Percentiles rank a stretch among this genome's conserved stretches.
Conservation (phyloP, 768 basidiomycete genomes). For the Rhizopogon vinicolor region DNA sequence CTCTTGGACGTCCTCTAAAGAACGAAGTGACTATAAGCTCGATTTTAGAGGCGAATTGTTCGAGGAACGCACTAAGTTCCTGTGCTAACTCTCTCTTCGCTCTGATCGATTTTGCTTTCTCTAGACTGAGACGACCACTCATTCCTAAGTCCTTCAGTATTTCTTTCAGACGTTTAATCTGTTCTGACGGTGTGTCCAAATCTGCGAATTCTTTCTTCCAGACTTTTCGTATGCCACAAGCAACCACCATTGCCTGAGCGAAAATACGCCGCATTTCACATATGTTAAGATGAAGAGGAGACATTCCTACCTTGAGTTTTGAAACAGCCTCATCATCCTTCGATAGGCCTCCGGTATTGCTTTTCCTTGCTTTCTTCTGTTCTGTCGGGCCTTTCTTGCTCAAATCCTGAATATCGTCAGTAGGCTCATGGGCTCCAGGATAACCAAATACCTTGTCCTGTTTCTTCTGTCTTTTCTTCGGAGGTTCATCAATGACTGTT, state of each 20-base stretch:
- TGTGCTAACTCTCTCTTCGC: conserved; percentile 70
- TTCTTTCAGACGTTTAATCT: conserved; percentile 60
- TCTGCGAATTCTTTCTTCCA: conserved; percentile 74
- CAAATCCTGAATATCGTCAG: conserved; percentile 12
- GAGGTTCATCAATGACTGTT: conserved; percentile 52
- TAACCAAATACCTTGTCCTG: conserved; percentile 29
- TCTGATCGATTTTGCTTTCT: conserved; percentile 75
- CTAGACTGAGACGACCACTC: conserved; percentile 70
- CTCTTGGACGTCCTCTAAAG: conserved; percentile 67
- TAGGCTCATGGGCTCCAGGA: background rate
- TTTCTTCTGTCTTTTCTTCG: conserved; percentile 41
- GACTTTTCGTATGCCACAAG: conserved; percentile 73
- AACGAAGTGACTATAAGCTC: background rate
- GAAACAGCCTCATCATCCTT: conserved; percentile 76
- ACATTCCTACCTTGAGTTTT: conserved; percentile 55
- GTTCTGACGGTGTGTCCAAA: conserved; percentile 49
- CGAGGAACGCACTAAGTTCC: conserved; percentile 59
- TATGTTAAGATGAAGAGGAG: background rate
- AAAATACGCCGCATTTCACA: background rate
- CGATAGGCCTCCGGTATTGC: conserved; percentile 24
- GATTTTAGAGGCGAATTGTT: background rate
- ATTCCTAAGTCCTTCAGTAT: conserved; percentile 75
- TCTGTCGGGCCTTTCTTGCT: conserved; percentile 23
- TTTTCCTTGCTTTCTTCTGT: conserved; percentile 22
- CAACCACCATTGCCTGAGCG: conserved; percentile 56